Evolutionary conservation across 1,139 yeast genomes (phyloP), one percentile per base, ranked within the genome.

Genomic region (Geotrichum citri-aurantii): DNA sequence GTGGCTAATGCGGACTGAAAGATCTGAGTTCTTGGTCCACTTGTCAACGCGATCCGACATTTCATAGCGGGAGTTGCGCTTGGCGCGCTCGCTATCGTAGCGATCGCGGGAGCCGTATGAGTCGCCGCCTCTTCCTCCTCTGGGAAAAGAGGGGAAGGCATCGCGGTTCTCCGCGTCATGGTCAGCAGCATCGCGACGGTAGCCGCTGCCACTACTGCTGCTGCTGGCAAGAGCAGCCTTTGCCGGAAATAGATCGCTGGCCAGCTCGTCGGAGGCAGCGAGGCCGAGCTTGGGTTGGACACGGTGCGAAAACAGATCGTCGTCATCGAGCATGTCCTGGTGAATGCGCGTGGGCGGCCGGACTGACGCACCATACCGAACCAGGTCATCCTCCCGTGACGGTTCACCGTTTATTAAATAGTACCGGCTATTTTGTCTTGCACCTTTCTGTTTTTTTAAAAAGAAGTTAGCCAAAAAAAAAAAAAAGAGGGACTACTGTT

Each of bases 391-490:
- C 55, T 72, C 74, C 58, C 83, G 74, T 54, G 82, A 83, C 0
- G 95, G 95, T 66, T 86, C 93, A 2, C 95, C 95, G 66, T 87
- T 85, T 21, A 85, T 69, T 61, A 86, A 74, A 71, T 87, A 87
- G 69, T 86, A 87, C 49, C 89, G 72, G 29, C 91, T 85, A 60
- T 79, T 80, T 17, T 76, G 80, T 27, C 82, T 75, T 4, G 92
- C 86, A 63, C 82, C 81, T 62, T 77, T 77, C 50, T 54, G 42
- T 6, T n/a, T 11, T 14, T n/a, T n/a, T n/a, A n/a, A 46, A 21
- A 50, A 19, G 2, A 17, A 2, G 29, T 55, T 47, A 55, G 50
- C 27, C 26, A 26, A 50, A n/a, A 17, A 19, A 48, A 11, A 27
- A 27, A 27, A 14, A 48, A 6, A 26, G 14, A 31, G 2, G n/a